These are phyloP conservation scores for Populus trichocarpa DNA, from an alignment of 441 rosid species.

Conservation along the genomic window DNA sequence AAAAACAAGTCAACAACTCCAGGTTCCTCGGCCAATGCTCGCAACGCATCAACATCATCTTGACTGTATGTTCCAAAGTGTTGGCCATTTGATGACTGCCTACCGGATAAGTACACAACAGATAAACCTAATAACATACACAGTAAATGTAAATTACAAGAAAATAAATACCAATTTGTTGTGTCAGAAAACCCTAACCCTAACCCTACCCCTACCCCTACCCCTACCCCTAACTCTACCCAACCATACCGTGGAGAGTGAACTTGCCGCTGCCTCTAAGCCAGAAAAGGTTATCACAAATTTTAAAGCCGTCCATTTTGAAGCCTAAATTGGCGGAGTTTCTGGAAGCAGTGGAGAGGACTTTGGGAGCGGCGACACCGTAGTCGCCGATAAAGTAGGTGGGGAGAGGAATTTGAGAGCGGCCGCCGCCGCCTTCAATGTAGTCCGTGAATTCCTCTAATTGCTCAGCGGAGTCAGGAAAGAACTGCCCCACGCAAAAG, in stretches of 20 bases:
- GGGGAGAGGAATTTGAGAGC: conserved; percentile 59
- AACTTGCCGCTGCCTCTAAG: conserved; percentile 93
- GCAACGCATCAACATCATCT: conserved; percentile 83
- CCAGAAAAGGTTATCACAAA: conserved; percentile 71
- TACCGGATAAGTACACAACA: conserved; percentile 83
- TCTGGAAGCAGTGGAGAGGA: conserved; percentile 51
- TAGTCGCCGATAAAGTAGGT: conserved; percentile 93
- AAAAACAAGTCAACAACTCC: conserved; percentile 76
- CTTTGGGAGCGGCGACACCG: conserved; percentile 66
- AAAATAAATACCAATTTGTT: background rate
- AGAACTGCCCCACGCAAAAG: conserved; percentile 90
- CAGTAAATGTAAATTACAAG: background rate
- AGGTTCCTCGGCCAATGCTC: conserved; percentile 90
- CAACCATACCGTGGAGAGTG: conserved; percentile 55
- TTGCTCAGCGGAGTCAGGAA: conserved; percentile 63
- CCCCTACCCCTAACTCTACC: background rate
- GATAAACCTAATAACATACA: conserved; percentile 55
- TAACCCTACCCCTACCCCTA: background rate
- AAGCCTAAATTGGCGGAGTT: conserved; percentile 67
- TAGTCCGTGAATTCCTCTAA: conserved; percentile 63
- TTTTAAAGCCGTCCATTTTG: conserved; percentile 78
- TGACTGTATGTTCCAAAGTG: conserved; percentile 73
- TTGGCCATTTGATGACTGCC: conserved; percentile 45
- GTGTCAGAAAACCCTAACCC: background rate
- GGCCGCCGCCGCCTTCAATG: conserved; percentile 33